Base-by-base conservation (phyloP, 192 early-diverging fungal species). In the Podila epicladia region DNA sequence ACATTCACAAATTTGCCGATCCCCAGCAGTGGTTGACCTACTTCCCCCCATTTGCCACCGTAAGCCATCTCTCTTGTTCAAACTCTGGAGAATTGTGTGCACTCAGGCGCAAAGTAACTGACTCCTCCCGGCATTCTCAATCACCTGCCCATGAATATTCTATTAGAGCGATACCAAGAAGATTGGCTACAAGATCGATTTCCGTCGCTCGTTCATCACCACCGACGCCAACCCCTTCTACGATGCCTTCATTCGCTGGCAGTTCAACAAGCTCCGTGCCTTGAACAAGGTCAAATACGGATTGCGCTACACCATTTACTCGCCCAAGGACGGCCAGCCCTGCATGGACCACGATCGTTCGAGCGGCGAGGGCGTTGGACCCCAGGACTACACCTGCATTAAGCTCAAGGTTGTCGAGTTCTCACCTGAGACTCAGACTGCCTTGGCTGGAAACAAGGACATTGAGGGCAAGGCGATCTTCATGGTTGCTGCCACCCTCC, bases 271-370 rank as follows among this genome's bases (percentile, higher is more conserved):
- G 70, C 89, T 99, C 51, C 85, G 87, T 62, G 86, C 84, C 9
- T 85, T 92, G 82, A 71, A 87, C 37, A 96, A 97, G 85, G 89
- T 99, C 78, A 95, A 96, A 76, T 98, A 97, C 80, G 98, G 97
- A 66, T 93, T 98, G 82, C 91, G 97, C 35, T 95, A 97, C 84
- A 99, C 98, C 17, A 97, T 99, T 71, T 99, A 96, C 87, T 98
- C 97, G 35, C 89, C 94, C 63, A 84, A 95, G 41, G 98, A 99
- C 83, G 92, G 91, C 8, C 98, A 99, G 84, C 94, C 98, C 55
- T 99, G 98, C 85, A 98, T 99, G 97, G 98, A 99, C 85, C 98
- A 99, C 85, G 98, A 99, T 85, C 94, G 97, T 64, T 83, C 89
- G 73, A 89, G 90, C 58, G 98, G 98, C 79, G 98, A 99, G 84